Evolutionary conservation across 2,329 filamentous ascomycete genomes (phyloP), one percentile per base, ranked within the genome.

Genomic region (Fusarium palustre): DNA sequence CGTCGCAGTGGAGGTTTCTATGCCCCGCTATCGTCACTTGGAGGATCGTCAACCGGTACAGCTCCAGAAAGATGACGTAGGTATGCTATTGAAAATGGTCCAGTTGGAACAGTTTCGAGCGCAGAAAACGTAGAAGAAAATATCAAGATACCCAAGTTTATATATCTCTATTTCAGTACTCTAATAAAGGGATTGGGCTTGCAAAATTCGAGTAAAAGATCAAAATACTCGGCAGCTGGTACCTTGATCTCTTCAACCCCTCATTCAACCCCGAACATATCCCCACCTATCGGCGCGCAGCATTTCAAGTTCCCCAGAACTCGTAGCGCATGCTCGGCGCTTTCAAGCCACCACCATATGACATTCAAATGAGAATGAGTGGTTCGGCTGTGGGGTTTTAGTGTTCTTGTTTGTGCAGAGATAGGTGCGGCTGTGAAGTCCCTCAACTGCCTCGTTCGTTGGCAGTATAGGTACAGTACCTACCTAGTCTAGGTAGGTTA

Each of bases 231-330:
- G n/a, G 8, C n/a, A 20, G 36, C 10, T 13, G 36, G 18, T 13
- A 18, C 16, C 45, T 25, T 63, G 3, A 13, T 42, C 24, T 31
- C 28, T 18, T 45, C 31, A 33, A 60, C 67, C 67, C 67, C 54
- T 68, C 67, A 56, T 50, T n/a, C 11, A 52, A 46, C 57, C 59
- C 64, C 70, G 69, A 66, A 55, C 64, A 74, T 70, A 71, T 69
- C 71, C 61, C 71, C 71, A 74, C 71, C 71, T 74, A 74, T 72
- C 71, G 71, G 71, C 62, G 61, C 39, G 48, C 59, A 54, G 49
- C 22, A 60, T 59, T 66, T 43, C 61, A 66, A 52, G 55, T 70
- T 66, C 49, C 56, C 50, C 52, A 56, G 68, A 52, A 49, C 59
- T 43, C 33, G 48, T 42, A 55, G 47, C 20, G 62, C 59, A 63